Evolutionary conservation across 2,329 filamentous ascomycete genomes (phyloP), one percentile per base, ranked within the genome.

Genomic region (Fusarium camptoceras): DNA sequence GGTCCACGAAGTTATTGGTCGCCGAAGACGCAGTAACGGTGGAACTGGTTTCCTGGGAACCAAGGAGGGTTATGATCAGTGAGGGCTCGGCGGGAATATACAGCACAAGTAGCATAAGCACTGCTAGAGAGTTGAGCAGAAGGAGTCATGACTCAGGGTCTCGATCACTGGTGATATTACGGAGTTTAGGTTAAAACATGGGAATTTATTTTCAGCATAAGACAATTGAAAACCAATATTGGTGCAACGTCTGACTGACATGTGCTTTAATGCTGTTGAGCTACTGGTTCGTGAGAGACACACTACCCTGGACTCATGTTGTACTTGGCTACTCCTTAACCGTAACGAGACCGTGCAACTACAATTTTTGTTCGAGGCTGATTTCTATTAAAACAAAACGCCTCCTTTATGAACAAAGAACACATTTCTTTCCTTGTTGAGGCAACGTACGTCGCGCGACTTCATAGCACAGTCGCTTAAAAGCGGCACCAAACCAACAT

Each of bases 1-100:
- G 92, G 82, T 86, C 3, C 81, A 80, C 43, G 87, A 88, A 70
- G 84, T 89, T 6, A 70, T 85, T 59, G 86, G 88, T 3, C 80
- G 80, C 71, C 81, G 85, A 67, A 79, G 83, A 71, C 80, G 84
- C 50, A 81, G 78, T 61, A 80, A 78, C 42, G 81, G 80, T 16
- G 83, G 83, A 37, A 80, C 85, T 60, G 86, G 86, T 30, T 80
- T 88, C 27, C 76, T 88, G 63, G 86, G 86, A 4, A 78, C 76
- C 22, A 87, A 87, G 78, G 71, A 76, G 34, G 79, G 73, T 0
- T 81, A 76, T 51, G 76, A 80, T 20, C 67, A 76, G 47, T 46
- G 28, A 37, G 8, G 18, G 46, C 42, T 56, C 3, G 5, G 20
- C 11, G 12, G 20, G 18, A 37, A 15, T 53, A 54, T 53, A 44